These are phyloP conservation scores for Vitis cinerea DNA, from an alignment of 164 flowering plant genomes.

Conservation along the genomic window DNA sequence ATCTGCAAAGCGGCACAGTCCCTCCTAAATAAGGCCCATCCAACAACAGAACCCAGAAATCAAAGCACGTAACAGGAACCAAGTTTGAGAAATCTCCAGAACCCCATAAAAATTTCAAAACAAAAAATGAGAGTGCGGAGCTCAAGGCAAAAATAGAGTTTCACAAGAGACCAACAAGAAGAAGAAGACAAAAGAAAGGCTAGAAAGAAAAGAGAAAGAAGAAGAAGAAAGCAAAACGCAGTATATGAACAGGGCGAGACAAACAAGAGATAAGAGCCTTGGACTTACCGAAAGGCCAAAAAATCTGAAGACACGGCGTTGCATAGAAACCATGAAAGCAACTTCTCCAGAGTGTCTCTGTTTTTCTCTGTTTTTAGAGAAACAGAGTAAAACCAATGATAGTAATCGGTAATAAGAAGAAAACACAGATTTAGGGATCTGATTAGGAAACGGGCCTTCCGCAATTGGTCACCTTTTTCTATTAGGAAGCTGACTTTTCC, in stretches of 20 bases:
- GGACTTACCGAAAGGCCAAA: constrained; percentile 19
- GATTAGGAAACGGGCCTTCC: too few relatives aligned
- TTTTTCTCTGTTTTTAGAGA: background rate
- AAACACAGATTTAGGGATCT: too few relatives aligned
- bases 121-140: background rate
- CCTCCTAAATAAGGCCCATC: background rate
- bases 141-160: background rate
- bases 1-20: constrained; percentile 2
- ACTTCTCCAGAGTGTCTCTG: constrained; percentile 14
- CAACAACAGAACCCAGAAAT: constrained; percentile 1
- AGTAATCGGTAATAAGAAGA: too few relatives aligned
- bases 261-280: constrained; percentile 25
- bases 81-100: constrained; percentile 2
- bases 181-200: constrained; percentile 23
- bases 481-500: too few relatives aligned
- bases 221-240: constrained; percentile 15
- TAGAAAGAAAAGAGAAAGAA: constrained; percentile 25
- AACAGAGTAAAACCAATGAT: too few relatives aligned
- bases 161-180: constrained; percentile 11
- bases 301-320: constrained; percentile 9
- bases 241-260: constrained; percentile 25
- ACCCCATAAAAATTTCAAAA: background rate
- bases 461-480: too few relatives aligned
- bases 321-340: constrained; percentile 30
- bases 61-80: background rate